Evolutionary conservation across 129 eudicot genomes (phyloP).

Genomic region (Oenanthe sinensis): DNA sequence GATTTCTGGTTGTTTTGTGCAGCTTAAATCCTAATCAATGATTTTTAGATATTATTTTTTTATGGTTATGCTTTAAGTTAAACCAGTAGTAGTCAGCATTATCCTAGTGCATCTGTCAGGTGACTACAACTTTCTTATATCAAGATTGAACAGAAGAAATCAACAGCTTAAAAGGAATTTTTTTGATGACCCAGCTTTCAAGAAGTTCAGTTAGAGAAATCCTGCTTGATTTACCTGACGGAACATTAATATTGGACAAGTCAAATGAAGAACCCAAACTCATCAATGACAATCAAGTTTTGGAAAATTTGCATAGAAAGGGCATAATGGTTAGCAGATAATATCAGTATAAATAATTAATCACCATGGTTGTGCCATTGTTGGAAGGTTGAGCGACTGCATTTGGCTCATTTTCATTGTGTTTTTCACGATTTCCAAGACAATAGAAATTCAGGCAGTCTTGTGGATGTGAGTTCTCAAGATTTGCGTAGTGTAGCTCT

Average conservation of each 20-base stretch:
- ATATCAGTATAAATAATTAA: not conserved
- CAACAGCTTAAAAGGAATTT: not conserved
- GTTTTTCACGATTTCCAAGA: conserved; percentile 81
- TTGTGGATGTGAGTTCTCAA: conserved; percentile 67
- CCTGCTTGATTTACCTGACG: not conserved
- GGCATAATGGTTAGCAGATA: not conserved
- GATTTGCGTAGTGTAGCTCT: conserved; percentile 48
- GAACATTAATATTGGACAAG: not conserved
- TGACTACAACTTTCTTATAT: not conserved
- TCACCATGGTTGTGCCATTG: conserved; percentile 39
- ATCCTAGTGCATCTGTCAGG: not conserved
- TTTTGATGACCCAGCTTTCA: not conserved
- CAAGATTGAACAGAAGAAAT: not conserved
- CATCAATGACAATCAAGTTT: not conserved
- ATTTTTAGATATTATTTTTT: not conserved
- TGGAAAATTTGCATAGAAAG: not conserved
- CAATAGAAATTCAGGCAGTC: conserved; percentile 90
- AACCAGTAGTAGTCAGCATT: not conserved
- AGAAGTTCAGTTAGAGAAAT: not conserved
- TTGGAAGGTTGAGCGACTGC: conserved; percentile 22
- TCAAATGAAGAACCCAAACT: not conserved
- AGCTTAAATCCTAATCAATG: not conserved
- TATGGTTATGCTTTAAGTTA: not conserved
- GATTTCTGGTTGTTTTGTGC: not conserved
- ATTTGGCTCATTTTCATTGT: conserved; percentile 23